Evolutionary conservation across 345 rosid species (phyloP), one percentile per base, ranked within the genome.

Genomic region (Orychophragmus violaceus): DNA sequence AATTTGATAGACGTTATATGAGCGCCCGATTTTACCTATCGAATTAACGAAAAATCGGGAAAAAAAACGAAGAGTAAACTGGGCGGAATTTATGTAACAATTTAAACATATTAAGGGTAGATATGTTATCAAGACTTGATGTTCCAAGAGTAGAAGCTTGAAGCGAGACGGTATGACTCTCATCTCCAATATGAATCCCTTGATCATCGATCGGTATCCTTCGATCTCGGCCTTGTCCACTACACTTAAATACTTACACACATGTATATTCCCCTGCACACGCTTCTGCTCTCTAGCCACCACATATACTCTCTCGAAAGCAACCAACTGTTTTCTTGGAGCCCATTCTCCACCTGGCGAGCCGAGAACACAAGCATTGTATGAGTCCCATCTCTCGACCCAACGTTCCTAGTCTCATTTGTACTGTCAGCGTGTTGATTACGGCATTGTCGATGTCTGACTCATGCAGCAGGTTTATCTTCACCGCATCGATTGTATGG

Each of bases 401-500:
- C 98, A 0, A 72, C 71, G 68, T 92, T 0, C 99, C 99, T 13
- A 94, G 78, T 75, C 99, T 84, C 96, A 94, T 94, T 74, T 88
- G 93, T 49, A 90, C 87, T 5, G 88, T 72, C 33, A 88, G 65
- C 1, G 92, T 90, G 73, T 90, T 88, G 17, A 48, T 24, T 21
- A 94, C 76, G 27, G 97, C 95, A 42, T 66, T 74, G 70, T 88
- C 82, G 0, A 94, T 57, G 17, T 89, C 86, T 7, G 82, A 62
- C 64, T 85, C 91, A 6, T 46, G 77, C 59, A 94, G 24, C 33
- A 84, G 44, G 29, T 83, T 84, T 13, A 55, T 66, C 25, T 79
- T 64, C 56, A 85, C 83, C 4, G 95, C 85, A 21, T 57, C 65
- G 60, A 80, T 71, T 14, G 88, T 71, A 75, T 83, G 84, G 58